These are phyloP conservation scores for Saxophila tyrrhenica DNA, from an alignment of 495 filamentous ascomycete species.

Conservation along the genomic window DNA sequence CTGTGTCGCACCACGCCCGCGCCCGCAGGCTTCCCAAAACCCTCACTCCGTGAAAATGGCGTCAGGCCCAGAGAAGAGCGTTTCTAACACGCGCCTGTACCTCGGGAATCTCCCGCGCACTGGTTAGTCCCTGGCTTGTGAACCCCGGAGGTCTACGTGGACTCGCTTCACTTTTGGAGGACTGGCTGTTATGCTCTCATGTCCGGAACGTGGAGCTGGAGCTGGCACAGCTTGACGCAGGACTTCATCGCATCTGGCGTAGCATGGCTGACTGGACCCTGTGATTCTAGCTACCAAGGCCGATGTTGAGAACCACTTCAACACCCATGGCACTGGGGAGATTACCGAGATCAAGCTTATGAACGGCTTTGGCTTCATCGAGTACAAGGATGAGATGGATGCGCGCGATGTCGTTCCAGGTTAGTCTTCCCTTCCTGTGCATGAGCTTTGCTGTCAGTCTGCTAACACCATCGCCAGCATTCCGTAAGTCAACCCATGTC, in stretches of 20 bases:
- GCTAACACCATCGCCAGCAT: conserved; percentile 28
- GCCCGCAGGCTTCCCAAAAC: too few relatives aligned
- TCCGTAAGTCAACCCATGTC: conserved; percentile 37
- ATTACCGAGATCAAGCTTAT: conserved; percentile 99
- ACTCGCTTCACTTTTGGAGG: conserved; percentile 14
- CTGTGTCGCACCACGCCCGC: neutral
- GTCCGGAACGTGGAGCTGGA: conserved; percentile 11
- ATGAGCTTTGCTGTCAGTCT: neutral
- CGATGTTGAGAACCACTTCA: conserved; percentile 93
- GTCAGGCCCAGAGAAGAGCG: neutral
- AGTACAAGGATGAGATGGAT: conserved; percentile 96
- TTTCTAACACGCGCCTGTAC: conserved; percentile 25
- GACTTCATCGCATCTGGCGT: conserved; percentile 3
- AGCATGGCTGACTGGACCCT: conserved; percentile 28
- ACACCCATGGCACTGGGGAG: conserved; percentile 86
- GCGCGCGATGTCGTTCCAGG: conserved; percentile 94
- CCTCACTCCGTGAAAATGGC: neutral
- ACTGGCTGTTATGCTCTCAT: conserved; percentile 8
- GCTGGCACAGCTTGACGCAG: conserved; percentile 8
- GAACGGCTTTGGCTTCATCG: conserved; percentile 99
- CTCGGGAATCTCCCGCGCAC: conserved; percentile 92
- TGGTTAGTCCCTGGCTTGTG: conserved; percentile 53
- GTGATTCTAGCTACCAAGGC: conserved; percentile 70
- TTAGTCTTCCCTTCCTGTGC: conserved; percentile 35
- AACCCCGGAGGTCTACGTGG: neutral